phyloP scores from a whole-genome alignment of 2,329 filamentous ascomycete species.

The Chaetomiaceae sp. region DNA sequence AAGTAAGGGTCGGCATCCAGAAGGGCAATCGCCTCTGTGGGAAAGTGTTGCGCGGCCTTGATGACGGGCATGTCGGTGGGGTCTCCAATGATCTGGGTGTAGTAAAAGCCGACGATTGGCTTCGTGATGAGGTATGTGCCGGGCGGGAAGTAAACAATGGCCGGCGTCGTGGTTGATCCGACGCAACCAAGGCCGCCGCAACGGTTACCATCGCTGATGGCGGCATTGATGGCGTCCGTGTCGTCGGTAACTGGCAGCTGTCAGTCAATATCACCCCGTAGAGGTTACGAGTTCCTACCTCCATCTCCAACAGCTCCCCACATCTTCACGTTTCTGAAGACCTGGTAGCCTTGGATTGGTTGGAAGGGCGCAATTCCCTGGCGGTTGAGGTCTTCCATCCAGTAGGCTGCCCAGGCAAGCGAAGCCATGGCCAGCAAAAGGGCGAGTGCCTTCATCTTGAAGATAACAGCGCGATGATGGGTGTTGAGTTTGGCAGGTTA shows the following conservation, averaged over 20 bases:
- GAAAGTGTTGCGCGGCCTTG: slow-evolving; percentile 47
- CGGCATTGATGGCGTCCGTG: slow-evolving; percentile 49
- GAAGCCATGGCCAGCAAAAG: slow-evolving; percentile 17
- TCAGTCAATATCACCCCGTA: slow-evolving; percentile 2
- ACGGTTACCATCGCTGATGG: slow-evolving; percentile 41
- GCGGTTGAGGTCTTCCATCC: slow-evolving; percentile 43
- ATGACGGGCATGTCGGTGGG: slow-evolving; percentile 54
- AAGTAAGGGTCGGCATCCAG: slow-evolving; percentile 45
- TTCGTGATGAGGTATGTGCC: slow-evolving; percentile 62
- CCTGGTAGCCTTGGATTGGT: slow-evolving; percentile 36
- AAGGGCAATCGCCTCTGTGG: slow-evolving; percentile 36
- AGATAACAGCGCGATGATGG: neutral
- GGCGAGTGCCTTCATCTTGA: slow-evolving; percentile 12
- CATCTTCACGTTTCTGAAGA: slow-evolving; percentile 46
- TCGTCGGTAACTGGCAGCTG: slow-evolving; percentile 46
- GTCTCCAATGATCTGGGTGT: slow-evolving; percentile 72
- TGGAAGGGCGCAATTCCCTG: slow-evolving; percentile 46
- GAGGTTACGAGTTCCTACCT: slow-evolving; percentile 20
- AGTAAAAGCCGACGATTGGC: slow-evolving; percentile 71
- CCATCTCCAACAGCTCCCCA: slow-evolving; percentile 39
- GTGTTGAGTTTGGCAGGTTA: neutral
- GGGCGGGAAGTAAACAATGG: slow-evolving; percentile 29
- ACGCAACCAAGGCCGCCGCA: slow-evolving; percentile 37
- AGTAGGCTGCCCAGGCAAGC: slow-evolving; percentile 29
- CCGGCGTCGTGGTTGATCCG: slow-evolving; percentile 30